Percentiles rank a stretch among this genome's conserved stretches.
These are phyloP conservation scores for Barbatosphaeria neglecta DNA, from an alignment of 495 filamentous ascomycete species.

Conservation along the genomic window DNA sequence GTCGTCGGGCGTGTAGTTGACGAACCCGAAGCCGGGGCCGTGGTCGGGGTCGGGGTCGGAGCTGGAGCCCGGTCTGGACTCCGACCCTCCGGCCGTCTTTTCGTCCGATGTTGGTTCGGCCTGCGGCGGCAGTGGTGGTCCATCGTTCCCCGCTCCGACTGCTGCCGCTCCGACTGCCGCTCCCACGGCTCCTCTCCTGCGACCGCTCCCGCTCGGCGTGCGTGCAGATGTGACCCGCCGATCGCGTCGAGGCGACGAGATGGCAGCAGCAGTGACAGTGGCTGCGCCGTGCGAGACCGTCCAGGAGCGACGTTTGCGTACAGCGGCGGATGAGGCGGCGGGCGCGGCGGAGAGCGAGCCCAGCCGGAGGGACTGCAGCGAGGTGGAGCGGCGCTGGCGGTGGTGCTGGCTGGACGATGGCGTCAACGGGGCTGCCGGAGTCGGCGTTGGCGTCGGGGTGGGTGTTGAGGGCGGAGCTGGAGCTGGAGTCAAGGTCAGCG, in stretches of 20 bases:
- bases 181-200: neutral
- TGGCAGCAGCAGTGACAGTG: neutral
- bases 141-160: neutral
- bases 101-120: neutral
- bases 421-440: conserved; percentile 5
- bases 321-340: neutral
- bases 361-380: conserved; percentile 9
- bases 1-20: conserved; percentile 85
- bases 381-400: conserved; percentile 12
- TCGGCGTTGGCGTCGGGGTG: conserved; percentile 2
- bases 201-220: neutral
- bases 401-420: conserved; percentile 13
- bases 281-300: conserved; percentile 5
- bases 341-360: conserved; percentile 9
- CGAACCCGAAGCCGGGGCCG: conserved; percentile 52
- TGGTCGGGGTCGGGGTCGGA: conserved; percentile 4
- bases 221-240: too few relatives aligned
- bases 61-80: neutral
- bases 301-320: conserved; percentile 15
- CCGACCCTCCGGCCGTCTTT: neutral
- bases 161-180: conserved; percentile 1
- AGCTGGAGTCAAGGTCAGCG: too few relatives aligned
- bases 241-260: neutral
- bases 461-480: too few relatives aligned
- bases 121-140: neutral